Percentiles rank a stretch among this genome's conserved stretches.
phyloP scores from a whole-genome alignment of 148 eudicot genomes.

The Rhododendron simsii region DNA sequence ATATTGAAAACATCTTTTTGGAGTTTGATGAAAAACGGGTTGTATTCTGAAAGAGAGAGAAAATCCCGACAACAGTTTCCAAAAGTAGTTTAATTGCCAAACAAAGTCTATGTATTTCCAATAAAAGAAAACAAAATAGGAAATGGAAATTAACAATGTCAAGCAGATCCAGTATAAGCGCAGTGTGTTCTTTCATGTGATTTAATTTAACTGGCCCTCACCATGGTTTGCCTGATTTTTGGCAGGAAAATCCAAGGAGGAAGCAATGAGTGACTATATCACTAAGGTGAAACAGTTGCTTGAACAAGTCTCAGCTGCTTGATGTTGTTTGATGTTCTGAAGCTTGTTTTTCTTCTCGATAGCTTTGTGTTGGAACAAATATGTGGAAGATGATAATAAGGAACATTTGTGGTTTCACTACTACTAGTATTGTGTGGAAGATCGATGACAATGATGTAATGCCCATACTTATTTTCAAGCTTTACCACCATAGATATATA shows the following conservation, averaged over 20 bases:
- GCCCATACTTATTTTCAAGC: too few relatives aligned
- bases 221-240: background rate
- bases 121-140: background rate
- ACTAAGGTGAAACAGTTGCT: constrained; percentile 93
- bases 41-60: background rate
- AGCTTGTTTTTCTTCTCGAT: background rate
- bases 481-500: too few relatives aligned
- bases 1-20: background rate
- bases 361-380: background rate
- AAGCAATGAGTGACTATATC: constrained; percentile 81
- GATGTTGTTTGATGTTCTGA: constrained; percentile 25
- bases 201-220: background rate
- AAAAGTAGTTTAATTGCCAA: background rate
- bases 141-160: background rate
- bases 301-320: constrained; percentile 50
- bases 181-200: background rate
- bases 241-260: constrained; percentile 79
- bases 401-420: background rate
- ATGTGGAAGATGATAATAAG: background rate
- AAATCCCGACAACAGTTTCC: background rate
- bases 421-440: background rate
- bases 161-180: background rate
- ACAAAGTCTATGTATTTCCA: background rate
- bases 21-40: background rate
- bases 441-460: too few relatives aligned